These are phyloP conservation scores for Dendrobium officinale DNA, from an alignment of 106 monocot genomes.

Conservation along the genomic window DNA sequence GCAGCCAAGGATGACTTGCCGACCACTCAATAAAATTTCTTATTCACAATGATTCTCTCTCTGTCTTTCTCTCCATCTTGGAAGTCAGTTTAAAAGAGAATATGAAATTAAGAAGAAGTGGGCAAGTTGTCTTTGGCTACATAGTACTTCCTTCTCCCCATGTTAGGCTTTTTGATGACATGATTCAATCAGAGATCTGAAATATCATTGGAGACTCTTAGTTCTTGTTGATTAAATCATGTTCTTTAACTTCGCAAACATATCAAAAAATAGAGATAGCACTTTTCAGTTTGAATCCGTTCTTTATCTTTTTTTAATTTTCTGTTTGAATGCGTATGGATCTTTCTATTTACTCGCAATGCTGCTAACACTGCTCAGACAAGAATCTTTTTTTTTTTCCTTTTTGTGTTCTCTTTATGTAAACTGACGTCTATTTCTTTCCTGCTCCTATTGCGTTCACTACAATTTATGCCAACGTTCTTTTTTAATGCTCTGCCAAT, in stretches of 20 bases:
- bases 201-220: neutral
- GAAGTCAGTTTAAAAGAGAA: neutral
- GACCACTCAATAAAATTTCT: conserved; percentile 5
- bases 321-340: neutral
- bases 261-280: neutral
- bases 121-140: conserved; percentile 86
- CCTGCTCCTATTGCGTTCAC: neutral
- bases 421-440: neutral
- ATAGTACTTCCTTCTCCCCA: conserved; percentile 45
- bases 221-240: neutral
- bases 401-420: too few relatives aligned
- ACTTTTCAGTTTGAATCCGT: neutral
- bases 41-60: neutral
- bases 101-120: conserved; percentile 12
- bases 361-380: too few relatives aligned
- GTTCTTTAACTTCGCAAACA: neutral
- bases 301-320: neutral
- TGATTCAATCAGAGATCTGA: neutral
- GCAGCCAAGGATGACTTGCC: conserved; percentile 95
- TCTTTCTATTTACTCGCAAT: neutral
- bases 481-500: neutral
- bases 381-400: too few relatives aligned
- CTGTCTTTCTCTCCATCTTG: neutral
- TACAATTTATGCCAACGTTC: neutral
- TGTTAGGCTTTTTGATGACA: conserved; percentile 36